Base-by-base conservation (phyloP, 176 grass and related monocot species). In the Avena eriantha region DNA sequence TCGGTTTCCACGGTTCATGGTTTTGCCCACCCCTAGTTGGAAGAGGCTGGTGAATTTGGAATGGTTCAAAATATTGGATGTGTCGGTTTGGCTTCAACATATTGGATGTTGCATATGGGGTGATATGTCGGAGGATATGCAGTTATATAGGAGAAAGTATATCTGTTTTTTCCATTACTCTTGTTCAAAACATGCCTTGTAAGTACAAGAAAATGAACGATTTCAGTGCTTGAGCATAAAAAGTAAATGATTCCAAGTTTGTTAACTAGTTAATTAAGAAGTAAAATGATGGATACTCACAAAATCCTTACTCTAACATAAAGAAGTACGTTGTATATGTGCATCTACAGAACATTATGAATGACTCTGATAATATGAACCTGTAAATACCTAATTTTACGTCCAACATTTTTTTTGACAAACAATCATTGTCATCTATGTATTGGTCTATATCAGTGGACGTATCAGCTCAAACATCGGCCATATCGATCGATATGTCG, bases 211-310 rank as follows among this genome's bases (percentile, higher is more conserved):
- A 59, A 13, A 12, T 12, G n/a, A 46, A 13, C 21, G 10, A 60
- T 60, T 19, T 45, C 0, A 5, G 39, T 72, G 39, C 39, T 71
- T 71, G 35, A 72, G 36, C 69, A 72, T 46, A 43, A n/a, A 21
- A 45, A 41, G 12, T 46, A 46, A 22, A 72, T 72, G 69, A 45
- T 72, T 72, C 39, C 69, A 72, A 46, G 41, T 51, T 73, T 73
- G n/a, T 45, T 73, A 45, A 47, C 41, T 73, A 45, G 69, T 73
- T 15, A 45, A 73, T 43, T 45, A 41, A 19, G 68, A 73, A 73
- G 3, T 46, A 73, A 73, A 46, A 23, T 73, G 13, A 23, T 45
- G 13, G 14, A 47, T 10, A 73, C 36, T 73, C 21, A 47, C 11
- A 73, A 73, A 15, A 24, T 47, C 11, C 2, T 45, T 53, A 53